These are phyloP conservation scores for Magnaporthales sp. DNA, from an alignment of 2,329 filamentous ascomycete species.

Conservation along the genomic window DNA sequence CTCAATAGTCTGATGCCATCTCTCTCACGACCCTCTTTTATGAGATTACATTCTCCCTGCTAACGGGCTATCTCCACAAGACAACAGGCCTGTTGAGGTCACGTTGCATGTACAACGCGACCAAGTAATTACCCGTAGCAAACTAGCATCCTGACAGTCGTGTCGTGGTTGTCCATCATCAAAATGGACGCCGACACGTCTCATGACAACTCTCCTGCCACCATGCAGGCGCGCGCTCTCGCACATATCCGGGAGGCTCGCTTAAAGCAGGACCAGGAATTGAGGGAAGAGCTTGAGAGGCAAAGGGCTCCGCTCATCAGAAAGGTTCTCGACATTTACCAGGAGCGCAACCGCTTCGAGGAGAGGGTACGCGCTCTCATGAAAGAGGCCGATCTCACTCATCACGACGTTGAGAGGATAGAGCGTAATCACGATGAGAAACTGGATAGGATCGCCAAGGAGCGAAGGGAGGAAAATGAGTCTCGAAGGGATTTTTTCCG, in stretches of 20 bases:
- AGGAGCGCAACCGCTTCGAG: conserved; percentile 25
- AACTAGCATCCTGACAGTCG: neutral
- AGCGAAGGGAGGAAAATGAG: conserved; percentile 10
- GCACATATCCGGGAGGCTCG: conserved; percentile 11
- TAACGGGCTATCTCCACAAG: neutral
- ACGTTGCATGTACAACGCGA: neutral
- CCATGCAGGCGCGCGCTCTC: conserved; percentile 24
- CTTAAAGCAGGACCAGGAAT: conserved; percentile 17
- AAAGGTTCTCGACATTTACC: conserved; percentile 25
- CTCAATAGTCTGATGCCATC: neutral
- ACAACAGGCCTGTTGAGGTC: neutral
- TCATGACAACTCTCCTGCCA: neutral
- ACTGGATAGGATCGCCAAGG: conserved; percentile 7
- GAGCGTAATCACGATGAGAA: conserved; percentile 10
- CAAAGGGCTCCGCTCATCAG: conserved; percentile 19
- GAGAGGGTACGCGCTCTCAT: conserved; percentile 26
- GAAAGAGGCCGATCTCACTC: conserved; percentile 9
- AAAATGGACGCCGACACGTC: neutral
- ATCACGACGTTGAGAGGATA: conserved; percentile 9
- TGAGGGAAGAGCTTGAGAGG: conserved; percentile 23
- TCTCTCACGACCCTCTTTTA: neutral
- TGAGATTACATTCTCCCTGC: neutral
- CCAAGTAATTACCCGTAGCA: neutral
- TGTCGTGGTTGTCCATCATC: neutral
- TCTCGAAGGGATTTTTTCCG: neutral